Evolutionary conservation across 2,329 filamentous ascomycete genomes (phyloP).

Genomic region (Phialophora verrucosa): DNA sequence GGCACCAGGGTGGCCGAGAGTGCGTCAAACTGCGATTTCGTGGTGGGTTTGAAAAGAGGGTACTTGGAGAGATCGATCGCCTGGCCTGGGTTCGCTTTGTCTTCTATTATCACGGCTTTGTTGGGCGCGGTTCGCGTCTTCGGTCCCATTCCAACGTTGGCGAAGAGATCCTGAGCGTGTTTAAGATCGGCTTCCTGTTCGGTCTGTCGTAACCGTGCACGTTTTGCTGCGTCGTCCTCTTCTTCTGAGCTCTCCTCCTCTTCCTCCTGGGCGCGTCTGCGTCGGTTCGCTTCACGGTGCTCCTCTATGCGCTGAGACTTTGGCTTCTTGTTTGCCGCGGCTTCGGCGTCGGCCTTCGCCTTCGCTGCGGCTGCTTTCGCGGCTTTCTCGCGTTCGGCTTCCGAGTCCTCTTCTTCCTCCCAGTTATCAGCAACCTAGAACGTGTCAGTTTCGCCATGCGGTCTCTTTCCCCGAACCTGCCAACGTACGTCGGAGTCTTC

Average conservation of each 20-base stretch:
- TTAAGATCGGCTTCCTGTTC: constrained; percentile 88
- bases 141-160: constrained; percentile 72
- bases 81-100: constrained; percentile 74
- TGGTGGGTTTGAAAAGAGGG: constrained; percentile 85
- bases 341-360: constrained; percentile 86
- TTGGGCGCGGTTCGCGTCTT: constrained; percentile 70
- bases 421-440: constrained; percentile 87
- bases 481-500: constrained; percentile 75
- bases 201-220: constrained; percentile 74
- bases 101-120: constrained; percentile 70
- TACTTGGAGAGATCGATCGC: constrained; percentile 81
- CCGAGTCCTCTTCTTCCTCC: constrained; percentile 96
- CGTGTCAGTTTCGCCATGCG: constrained; percentile 24
- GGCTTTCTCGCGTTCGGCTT: constrained; percentile 93
- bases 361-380: constrained; percentile 85
- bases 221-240: constrained; percentile 73
- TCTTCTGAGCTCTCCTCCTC: constrained; percentile 69
- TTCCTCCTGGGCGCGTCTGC: constrained; percentile 63
- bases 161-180: constrained; percentile 91
- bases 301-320: constrained; percentile 87
- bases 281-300: constrained; percentile 67
- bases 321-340: constrained; percentile 87
- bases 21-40: constrained; percentile 82
- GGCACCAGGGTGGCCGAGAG: constrained; percentile 80
- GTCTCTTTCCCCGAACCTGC: not conserved